These are phyloP conservation scores for Dictyostelium intermedium DNA, from an alignment of 78 protist species.

Conservation along the genomic window DNA sequence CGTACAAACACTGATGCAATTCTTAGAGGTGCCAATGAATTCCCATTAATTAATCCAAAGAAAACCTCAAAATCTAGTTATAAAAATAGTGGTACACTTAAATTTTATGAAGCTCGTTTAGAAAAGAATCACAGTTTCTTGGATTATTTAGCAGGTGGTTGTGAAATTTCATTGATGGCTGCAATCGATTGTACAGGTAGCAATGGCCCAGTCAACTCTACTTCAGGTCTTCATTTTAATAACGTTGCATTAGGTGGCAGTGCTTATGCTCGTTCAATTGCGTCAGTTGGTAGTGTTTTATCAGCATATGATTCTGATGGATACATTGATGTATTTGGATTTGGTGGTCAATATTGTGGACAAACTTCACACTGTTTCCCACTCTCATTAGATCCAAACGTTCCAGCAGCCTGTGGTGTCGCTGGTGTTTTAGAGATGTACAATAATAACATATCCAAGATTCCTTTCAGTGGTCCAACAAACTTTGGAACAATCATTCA, in stretches of 20 bases:
- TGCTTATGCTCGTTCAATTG: slow-evolving; percentile 84
- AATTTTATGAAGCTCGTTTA: slow-evolving; percentile 10
- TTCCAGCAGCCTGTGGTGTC: slow-evolving; percentile 10
- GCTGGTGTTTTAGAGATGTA: slow-evolving; percentile 51
- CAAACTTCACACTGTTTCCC: slow-evolving; percentile 82
- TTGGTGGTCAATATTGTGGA: slow-evolving; percentile 83
- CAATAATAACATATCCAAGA: background rate
- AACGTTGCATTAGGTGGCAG: slow-evolving; percentile 42
- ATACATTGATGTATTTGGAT: slow-evolving; percentile 88
- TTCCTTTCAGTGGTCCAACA: slow-evolving; percentile 76
- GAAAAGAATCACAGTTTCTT: slow-evolving; percentile 39
- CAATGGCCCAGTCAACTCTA: slow-evolving; percentile 73
- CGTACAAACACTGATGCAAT: slow-evolving; percentile 14
- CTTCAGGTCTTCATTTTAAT: slow-evolving; percentile 86
- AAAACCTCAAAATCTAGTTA: slow-evolving; percentile 48
- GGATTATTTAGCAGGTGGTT: slow-evolving; percentile 88
- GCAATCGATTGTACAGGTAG: slow-evolving; percentile 95
- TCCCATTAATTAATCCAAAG: slow-evolving; percentile 51
- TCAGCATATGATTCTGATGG: slow-evolving; percentile 85
- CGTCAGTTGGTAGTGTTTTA: slow-evolving; percentile 60
- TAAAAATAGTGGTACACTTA: slow-evolving; percentile 63
- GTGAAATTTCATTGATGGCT: slow-evolving; percentile 73
- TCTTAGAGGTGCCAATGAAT: background rate
- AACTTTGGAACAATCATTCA: slow-evolving; percentile 58
- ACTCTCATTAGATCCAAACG: background rate